phyloP scores from a whole-genome alignment of 495 filamentous ascomycete species.

The Penicillium flavigenum region DNA sequence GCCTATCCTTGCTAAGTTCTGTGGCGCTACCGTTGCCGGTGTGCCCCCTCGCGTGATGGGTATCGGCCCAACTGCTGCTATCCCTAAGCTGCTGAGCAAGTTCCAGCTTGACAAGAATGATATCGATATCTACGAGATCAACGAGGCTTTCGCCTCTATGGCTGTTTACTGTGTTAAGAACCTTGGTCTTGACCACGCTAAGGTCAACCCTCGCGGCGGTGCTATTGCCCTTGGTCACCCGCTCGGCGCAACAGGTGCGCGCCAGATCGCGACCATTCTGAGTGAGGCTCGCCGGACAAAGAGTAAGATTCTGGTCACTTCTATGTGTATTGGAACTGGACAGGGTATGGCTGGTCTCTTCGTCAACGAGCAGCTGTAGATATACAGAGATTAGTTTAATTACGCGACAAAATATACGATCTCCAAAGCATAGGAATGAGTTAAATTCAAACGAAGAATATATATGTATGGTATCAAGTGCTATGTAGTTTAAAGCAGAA shows the following conservation, averaged over 20 bases:
- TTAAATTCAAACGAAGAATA: background rate
- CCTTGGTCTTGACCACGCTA: conserved; percentile 72
- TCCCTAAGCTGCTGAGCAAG: conserved; percentile 87
- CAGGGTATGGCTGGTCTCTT: conserved; percentile 85
- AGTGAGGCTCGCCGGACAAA: conserved; percentile 75
- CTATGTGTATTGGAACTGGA: conserved; percentile 84
- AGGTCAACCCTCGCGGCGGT: conserved; percentile 87
- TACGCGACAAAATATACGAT: conserved; percentile 1
- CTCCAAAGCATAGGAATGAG: background rate
- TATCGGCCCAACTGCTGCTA: conserved; percentile 89
- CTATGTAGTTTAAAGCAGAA: conserved; percentile 2
- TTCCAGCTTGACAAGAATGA: conserved; percentile 77
- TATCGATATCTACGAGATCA: conserved; percentile 88
- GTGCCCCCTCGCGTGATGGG: conserved; percentile 94
- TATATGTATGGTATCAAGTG: conserved; percentile 5
- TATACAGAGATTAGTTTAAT: conserved; percentile 5
- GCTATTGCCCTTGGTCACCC: conserved; percentile 81
- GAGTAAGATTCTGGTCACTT: conserved; percentile 80
- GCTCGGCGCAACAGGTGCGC: conserved; percentile 73
- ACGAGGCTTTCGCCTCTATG: conserved; percentile 98
- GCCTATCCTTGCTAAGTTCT: conserved; percentile 93
- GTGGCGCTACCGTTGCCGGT: conserved; percentile 85
- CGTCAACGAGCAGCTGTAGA: conserved; percentile 69
- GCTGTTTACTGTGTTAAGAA: conserved; percentile 85
- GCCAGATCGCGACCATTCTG: conserved; percentile 82